phyloP scores from a whole-genome alignment of 2,329 filamentous ascomycete species.

The Xylariaceae sp. region DNA sequence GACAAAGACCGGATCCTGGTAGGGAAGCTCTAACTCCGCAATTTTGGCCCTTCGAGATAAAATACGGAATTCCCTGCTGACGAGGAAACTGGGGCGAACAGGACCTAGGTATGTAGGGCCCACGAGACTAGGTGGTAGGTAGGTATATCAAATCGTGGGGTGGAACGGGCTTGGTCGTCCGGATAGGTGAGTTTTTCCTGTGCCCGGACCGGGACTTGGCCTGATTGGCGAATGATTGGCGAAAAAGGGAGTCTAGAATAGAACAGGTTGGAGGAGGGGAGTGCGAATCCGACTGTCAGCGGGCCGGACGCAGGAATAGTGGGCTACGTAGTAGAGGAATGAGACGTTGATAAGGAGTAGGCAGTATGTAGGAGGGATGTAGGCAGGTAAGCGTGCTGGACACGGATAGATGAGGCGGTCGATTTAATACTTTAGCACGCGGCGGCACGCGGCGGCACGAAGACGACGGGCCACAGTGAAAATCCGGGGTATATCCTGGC shows the following conservation, averaged over 20 bases:
- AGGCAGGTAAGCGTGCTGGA: not conserved
- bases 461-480: not conserved
- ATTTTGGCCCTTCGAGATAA: not conserved
- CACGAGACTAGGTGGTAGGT: not conserved
- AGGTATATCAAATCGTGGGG: constrained; percentile 8
- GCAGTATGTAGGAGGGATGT: no score
- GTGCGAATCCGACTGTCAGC: not conserved
- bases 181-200: constrained; percentile 6
- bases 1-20: constrained; percentile 4
- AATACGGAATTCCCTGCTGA: not conserved
- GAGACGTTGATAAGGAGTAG: constrained; percentile 1
- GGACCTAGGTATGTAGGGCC: not conserved
- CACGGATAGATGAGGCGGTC: constrained; percentile 4
- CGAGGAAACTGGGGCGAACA: not conserved
- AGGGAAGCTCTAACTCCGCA: constrained; percentile 6
- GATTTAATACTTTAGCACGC: not conserved
- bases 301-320: constrained; percentile 5
- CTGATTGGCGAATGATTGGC: constrained; percentile 3
- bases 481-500: constrained; percentile 5
- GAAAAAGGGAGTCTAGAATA: not conserved
- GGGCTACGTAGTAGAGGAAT: constrained; percentile 10
- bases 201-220: constrained; percentile 2
- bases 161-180: constrained; percentile 5
- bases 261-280: not conserved
- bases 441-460: not conserved